phyloP scores from a whole-genome alignment of 73 alveolate genomes.

The Tetrahymena thermophila region DNA sequence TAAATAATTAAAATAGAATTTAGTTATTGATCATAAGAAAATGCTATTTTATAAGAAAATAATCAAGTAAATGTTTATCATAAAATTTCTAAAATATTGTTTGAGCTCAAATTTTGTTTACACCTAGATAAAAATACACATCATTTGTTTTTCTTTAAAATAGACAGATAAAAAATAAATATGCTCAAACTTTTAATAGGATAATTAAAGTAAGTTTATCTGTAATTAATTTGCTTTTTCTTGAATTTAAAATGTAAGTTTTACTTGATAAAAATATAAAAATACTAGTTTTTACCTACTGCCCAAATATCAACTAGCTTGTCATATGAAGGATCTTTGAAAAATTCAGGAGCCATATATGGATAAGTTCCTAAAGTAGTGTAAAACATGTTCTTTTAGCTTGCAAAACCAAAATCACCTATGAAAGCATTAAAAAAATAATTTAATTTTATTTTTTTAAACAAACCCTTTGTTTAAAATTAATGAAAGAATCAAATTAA shows the following conservation, averaged over 20 bases:
- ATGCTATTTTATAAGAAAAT: no score
- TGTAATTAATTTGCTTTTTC: no score
- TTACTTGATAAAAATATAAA: neutral
- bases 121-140: no score
- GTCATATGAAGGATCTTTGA: conserved; percentile 17
- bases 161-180: no score
- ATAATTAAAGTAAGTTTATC: no score
- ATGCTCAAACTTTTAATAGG: no score
- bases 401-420: conserved; percentile 44
- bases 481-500: neutral
- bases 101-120: neutral
- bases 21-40: neutral
- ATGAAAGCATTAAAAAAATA: neutral
- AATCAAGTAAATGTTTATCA: no score
- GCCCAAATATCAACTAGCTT: conserved; percentile 41
- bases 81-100: neutral
- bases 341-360: conserved; percentile 45
- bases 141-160: no score
- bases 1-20: neutral
- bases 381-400: conserved; percentile 14
- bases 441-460: neutral
- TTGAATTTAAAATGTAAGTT: neutral
- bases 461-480: neutral
- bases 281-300: neutral
- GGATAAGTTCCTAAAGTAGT: conserved; percentile 43